Evolutionary conservation across 768 basidiomycete genomes (phyloP).

Genomic region (Tulasnella sp.): DNA sequence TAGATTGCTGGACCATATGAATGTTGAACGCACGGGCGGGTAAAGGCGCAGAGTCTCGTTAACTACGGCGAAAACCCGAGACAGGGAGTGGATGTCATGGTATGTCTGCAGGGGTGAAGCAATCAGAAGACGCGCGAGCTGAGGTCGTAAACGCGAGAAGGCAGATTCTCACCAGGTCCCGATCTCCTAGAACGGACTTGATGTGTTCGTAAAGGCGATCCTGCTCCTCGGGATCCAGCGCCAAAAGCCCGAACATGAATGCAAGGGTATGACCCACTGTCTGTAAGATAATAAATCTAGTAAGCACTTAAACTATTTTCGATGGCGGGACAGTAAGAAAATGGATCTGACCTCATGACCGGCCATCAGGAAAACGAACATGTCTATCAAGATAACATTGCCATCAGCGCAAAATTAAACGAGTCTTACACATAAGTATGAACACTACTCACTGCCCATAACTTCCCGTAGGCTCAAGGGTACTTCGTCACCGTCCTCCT

Average conservation of each 20-base stretch:
- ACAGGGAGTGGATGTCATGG: constrained; percentile 4
- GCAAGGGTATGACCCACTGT: constrained; percentile 9
- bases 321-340: neutral
- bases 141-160: too few relatives aligned
- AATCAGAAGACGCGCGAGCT: neutral
- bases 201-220: constrained; percentile 10
- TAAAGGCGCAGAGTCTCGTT: constrained; percentile 9
- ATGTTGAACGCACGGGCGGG: too few relatives aligned
- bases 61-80: neutral
- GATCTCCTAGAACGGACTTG: constrained; percentile 1
- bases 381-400: neutral
- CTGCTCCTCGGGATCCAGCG: constrained; percentile 7
- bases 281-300: neutral
- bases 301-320: neutral
- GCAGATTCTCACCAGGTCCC: neutral
- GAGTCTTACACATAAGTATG: too few relatives aligned
- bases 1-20: too few relatives aligned
- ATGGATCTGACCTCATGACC: constrained; percentile 1
- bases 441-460: neutral
- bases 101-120: neutral
- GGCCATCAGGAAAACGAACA: constrained; percentile 7
- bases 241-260: constrained; percentile 5
- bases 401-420: too few relatives aligned
- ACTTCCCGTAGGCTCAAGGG: neutral
- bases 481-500: neutral